These are phyloP conservation scores for Macrolepiota fuliginosa DNA, from an alignment of 768 basidiomycete species.

Conservation along the genomic window DNA sequence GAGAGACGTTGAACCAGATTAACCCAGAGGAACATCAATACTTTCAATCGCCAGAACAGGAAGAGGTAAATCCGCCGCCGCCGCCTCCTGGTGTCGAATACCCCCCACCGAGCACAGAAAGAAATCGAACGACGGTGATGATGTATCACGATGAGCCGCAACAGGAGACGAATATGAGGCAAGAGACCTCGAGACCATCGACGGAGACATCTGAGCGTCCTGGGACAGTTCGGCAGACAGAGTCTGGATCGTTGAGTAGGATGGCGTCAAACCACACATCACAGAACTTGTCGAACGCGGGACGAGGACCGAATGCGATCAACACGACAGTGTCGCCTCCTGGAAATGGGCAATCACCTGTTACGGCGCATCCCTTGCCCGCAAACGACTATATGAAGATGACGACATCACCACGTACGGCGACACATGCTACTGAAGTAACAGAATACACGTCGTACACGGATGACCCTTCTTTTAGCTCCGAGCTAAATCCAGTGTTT, in stretches of 20 bases:
- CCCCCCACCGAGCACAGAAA: not conserved
- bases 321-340: not conserved
- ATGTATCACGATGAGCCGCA: constrained; percentile 4
- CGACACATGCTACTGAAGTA: not conserved
- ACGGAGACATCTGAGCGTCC: not conserved
- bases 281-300: not conserved
- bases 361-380: not conserved
- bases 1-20: constrained; percentile 5
- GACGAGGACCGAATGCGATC: not conserved
- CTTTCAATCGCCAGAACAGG: not conserved
- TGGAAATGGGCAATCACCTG: not conserved
- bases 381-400: constrained; percentile 9
- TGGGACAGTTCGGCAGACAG: not conserved
- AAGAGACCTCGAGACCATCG: not conserved
- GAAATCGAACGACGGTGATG: constrained; percentile 1
- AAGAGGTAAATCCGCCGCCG: not conserved
- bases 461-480: constrained; percentile 2
- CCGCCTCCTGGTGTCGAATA: not conserved
- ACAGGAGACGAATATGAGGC: not conserved
- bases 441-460: constrained; percentile 4
- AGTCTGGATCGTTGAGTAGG: not conserved
- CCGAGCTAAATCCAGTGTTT: constrained; percentile 9
- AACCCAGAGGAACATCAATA: not conserved
- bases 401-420: constrained; percentile 1
- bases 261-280: not conserved